These are phyloP conservation scores for Antitrichia curtipendula DNA, from an alignment of 225 moss, liverwort and hornwort genomes.

Conservation along the genomic window DNA sequence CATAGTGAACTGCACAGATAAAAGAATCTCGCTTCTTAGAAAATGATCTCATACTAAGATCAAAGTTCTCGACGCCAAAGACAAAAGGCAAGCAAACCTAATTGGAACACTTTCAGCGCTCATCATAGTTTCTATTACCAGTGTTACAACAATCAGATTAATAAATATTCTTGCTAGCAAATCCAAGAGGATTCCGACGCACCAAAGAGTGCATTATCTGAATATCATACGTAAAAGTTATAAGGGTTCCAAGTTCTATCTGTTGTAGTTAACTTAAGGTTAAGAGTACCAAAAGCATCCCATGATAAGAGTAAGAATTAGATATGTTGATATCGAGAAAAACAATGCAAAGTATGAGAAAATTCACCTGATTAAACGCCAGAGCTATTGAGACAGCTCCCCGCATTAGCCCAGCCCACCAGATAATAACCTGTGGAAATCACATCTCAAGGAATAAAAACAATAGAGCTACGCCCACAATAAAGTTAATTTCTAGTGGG, in stretches of 20 bases:
- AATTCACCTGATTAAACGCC: conserved; percentile 64
- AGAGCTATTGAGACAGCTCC: conserved; percentile 83
- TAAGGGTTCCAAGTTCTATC: neutral
- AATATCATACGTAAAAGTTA: neutral
- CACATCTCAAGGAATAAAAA: neutral
- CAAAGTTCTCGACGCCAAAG: neutral
- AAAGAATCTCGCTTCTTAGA: neutral
- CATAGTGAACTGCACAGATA: conserved; percentile 41
- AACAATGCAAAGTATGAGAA: neutral
- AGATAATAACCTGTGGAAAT: conserved; percentile 44
- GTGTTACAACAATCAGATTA: neutral
- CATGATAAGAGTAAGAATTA: neutral
- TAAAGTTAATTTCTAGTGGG: neutral
- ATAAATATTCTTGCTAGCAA: neutral
- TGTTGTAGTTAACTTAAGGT: neutral
- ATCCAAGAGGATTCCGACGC: neutral
- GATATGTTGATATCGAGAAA: neutral
- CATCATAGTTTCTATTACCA: neutral
- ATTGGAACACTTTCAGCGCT: neutral
- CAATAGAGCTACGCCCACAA: neutral
- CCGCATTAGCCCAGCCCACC: conserved; percentile 97
- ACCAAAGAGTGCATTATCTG: neutral
- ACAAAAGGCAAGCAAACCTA: neutral
- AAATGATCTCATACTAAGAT: neutral
- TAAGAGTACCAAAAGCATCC: neutral